phyloP scores from a whole-genome alignment of 2,329 filamentous ascomycete species.

The Blumeria hordei region DNA sequence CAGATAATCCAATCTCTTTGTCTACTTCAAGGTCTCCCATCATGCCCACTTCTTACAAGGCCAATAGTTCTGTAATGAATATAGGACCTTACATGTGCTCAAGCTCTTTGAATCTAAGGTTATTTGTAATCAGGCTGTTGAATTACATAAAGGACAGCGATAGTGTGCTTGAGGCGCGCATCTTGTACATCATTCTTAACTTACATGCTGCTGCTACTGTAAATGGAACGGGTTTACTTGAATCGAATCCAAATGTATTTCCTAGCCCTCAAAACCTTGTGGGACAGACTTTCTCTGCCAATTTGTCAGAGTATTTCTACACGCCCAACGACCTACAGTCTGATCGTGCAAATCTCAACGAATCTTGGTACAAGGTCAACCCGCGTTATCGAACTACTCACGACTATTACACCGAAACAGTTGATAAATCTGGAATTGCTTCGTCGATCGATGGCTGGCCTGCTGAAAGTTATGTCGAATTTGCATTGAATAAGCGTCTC shows the following conservation, averaged over 20 bases:
- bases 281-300: conserved; percentile 22
- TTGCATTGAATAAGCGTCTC: conserved; percentile 26
- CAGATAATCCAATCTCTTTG: neutral
- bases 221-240: conserved; percentile 3
- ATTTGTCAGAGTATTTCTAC: conserved; percentile 27
- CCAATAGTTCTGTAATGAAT: conserved; percentile 16
- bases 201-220: conserved; percentile 28
- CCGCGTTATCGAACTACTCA: conserved; percentile 20
- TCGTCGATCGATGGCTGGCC: conserved; percentile 38
- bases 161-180: conserved; percentile 27
- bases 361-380: conserved; percentile 27
- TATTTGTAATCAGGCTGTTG: conserved; percentile 24
- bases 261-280: conserved; percentile 22
- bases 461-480: conserved; percentile 30
- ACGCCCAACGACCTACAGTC: conserved; percentile 23
- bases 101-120: conserved; percentile 23
- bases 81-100: conserved; percentile 32
- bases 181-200: conserved; percentile 30
- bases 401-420: conserved; percentile 24
- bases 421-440: conserved; percentile 11
- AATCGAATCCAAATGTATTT: conserved; percentile 13
- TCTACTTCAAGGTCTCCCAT: neutral
- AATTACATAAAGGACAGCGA: conserved; percentile 28
- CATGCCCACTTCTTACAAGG: conserved; percentile 6
- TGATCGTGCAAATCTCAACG: conserved; percentile 31